Percentiles rank a stretch among this genome's conserved stretches.
Evolutionary conservation across 176 grass and related monocot genomes (phyloP).

Genomic region (Carex cristatella): DNA sequence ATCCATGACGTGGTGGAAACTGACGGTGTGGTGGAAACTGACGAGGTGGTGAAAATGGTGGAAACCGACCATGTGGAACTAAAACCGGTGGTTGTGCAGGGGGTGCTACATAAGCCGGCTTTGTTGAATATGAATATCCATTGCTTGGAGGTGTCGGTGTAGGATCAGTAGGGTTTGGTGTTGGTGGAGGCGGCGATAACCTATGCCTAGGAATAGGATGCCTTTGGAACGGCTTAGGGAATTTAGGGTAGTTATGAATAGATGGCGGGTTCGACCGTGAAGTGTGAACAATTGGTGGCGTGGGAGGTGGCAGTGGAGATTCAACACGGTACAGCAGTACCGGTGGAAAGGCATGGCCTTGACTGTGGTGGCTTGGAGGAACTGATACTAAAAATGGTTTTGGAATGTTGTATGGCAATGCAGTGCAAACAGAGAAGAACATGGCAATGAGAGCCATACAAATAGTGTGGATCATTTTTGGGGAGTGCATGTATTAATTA

Average conservation of each 20-base stretch:
- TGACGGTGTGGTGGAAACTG: background rate
- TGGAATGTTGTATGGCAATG: background rate
- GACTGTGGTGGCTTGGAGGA: background rate
- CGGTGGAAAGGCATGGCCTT: background rate
- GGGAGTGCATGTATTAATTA: background rate
- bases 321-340: background rate
- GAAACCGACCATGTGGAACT: background rate
- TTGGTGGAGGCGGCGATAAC: background rate
- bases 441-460: background rate
- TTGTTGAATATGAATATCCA: background rate
- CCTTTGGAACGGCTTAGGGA: background rate
- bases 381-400: background rate
- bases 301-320: background rate
- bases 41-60: background rate
- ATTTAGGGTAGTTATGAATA: background rate
- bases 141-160: background rate
- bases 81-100: background rate
- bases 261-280: background rate
- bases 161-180: background rate
- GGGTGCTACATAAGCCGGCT: background rate
- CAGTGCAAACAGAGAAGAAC: background rate
- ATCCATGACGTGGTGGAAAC: background rate
- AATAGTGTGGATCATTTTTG: background rate
- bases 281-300: background rate
- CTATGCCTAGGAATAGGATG: background rate